Conservation (phyloP, 495 filamentous ascomycete species). For the Hyaloscypha hepaticicola region DNA sequence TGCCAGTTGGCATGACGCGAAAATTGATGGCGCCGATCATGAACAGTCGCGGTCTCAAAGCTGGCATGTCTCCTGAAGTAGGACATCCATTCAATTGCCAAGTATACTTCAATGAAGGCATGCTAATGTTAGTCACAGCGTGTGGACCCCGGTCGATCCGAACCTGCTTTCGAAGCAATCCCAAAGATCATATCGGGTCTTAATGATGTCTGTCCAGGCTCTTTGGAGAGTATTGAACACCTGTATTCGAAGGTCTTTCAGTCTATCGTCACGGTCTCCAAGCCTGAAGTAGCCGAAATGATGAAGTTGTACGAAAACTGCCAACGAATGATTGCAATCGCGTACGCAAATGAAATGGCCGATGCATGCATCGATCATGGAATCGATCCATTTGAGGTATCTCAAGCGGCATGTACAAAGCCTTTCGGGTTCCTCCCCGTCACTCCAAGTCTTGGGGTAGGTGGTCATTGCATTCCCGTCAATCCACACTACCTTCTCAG, state of each 20-base stretch:
- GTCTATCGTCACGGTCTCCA: conserved; percentile 36
- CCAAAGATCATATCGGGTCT: conserved; percentile 42
- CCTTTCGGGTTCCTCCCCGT: too few species aligned
- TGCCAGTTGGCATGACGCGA: conserved; percentile 42
- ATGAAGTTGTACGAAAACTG: conserved; percentile 45
- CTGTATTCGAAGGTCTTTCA: conserved; percentile 38
- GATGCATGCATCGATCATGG: conserved; percentile 36
- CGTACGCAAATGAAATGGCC: conserved; percentile 44
- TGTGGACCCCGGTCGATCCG: conserved; percentile 39
- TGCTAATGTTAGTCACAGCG: conserved; percentile 32
- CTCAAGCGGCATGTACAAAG: conserved; percentile 31
- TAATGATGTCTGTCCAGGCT: conserved; percentile 30
- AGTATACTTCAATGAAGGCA: background rate
- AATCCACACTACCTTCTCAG: too few species aligned
- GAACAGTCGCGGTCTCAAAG: conserved; percentile 27
- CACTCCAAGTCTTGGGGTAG: too few species aligned
- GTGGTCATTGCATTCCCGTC: too few species aligned
- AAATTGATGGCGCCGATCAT: conserved; percentile 32
- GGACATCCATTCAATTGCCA: background rate
- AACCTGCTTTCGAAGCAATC: conserved; percentile 31
- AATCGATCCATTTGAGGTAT: conserved; percentile 41
- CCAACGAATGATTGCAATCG: conserved; percentile 41
- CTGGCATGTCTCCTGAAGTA: conserved; percentile 35
- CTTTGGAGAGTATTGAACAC: conserved; percentile 33
- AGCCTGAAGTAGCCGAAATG: conserved; percentile 44